Conservation (phyloP, 352 stramenopile species). For the Pythium phragmiticola region DNA sequence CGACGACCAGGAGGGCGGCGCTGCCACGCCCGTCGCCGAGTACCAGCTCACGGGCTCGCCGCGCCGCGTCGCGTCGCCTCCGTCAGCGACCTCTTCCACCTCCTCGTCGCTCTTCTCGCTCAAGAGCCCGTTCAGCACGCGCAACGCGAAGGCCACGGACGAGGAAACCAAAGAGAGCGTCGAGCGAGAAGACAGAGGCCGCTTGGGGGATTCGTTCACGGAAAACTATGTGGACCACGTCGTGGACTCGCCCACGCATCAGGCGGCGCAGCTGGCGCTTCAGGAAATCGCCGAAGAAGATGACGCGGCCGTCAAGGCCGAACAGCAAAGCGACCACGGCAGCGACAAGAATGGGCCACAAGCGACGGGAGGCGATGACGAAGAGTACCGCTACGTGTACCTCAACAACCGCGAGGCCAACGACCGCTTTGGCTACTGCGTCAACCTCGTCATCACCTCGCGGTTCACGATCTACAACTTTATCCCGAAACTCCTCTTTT, state of each 20-base stretch:
- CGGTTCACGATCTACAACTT: slow-evolving; percentile 92
- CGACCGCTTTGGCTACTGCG: slow-evolving; percentile 54
- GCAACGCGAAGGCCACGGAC: slow-evolving; percentile 5
- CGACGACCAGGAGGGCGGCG: slow-evolving; percentile 14
- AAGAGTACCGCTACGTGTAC: slow-evolving; percentile 70
- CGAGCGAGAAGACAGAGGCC: slow-evolving; percentile 3
- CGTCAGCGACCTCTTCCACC: background rate
- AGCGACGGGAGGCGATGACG: slow-evolving; percentile 27
- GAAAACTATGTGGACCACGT: slow-evolving; percentile 24
- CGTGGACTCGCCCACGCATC: slow-evolving; percentile 17
- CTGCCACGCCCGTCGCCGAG: slow-evolving; percentile 26
- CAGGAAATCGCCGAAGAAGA: slow-evolving; percentile 26
- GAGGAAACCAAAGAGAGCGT: background rate
- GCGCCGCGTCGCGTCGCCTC: background rate
- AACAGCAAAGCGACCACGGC: slow-evolving; percentile 14
- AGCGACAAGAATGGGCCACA: slow-evolving; percentile 2
- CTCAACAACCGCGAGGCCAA: slow-evolving; percentile 70
- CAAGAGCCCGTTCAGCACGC: slow-evolving; percentile 15
- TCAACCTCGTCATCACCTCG: slow-evolving; percentile 89
- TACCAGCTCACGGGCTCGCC: slow-evolving; percentile 30
- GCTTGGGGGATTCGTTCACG: slow-evolving; percentile 15
- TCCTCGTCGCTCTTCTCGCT: slow-evolving; percentile 11
- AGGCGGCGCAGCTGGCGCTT: background rate
- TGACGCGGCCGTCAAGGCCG: slow-evolving; percentile 12
- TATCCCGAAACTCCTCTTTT: slow-evolving; percentile 85